Base-by-base conservation (phyloP, 2,329 filamentous ascomycete genomes). In the Arthroderma uncinatum region DNA sequence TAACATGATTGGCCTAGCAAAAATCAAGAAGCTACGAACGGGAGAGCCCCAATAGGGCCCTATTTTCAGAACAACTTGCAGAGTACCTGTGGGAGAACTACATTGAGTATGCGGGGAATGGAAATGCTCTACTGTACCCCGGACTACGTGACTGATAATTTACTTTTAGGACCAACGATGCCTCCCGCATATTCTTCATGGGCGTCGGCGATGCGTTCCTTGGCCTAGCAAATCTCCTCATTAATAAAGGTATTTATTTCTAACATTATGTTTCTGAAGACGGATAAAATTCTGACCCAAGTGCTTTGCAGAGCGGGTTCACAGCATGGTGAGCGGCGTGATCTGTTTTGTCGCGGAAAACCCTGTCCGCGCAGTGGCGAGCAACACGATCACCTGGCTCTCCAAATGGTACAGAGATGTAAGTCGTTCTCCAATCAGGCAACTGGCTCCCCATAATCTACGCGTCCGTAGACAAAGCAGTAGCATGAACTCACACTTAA, bases 71-170 rank as follows among this genome's bases (percentile, higher is more conserved):
- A 60, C 84, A 92, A 60, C 75, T 96, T 9, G 82, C 92, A 3
- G 83, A 81, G 59, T 97, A 95, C 66, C 76, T 98, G 12, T 98
- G 93, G 93, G 91, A 96, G 64, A 98, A 98, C 67, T 96, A 96
- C 67, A 83, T 98, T 19, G 88, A 95, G 76, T 82, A 71, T 64
- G 76, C 23, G 28, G 28, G 16, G 42, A 10, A 58, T 33, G 9
- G 44, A 47, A 23, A 16, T 44, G 28, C 36, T 42, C 59, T 55
- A 3, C 37, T 30, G 28, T 7, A 40, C 9, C 16, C 39, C 12
- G 9, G 16, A 50, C 12, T 40, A 25, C 19, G 12, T 54, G 5
- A 19, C 34, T 50, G 33, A 50, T 19, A 19, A n/a, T n/a, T n/a
- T n/a, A n/a, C n/a, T 16, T 57, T 62, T 56, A 78, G 87, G 33